Conservation (phyloP, 106 monocot genomes). For the Chionographis japonica region DNA sequence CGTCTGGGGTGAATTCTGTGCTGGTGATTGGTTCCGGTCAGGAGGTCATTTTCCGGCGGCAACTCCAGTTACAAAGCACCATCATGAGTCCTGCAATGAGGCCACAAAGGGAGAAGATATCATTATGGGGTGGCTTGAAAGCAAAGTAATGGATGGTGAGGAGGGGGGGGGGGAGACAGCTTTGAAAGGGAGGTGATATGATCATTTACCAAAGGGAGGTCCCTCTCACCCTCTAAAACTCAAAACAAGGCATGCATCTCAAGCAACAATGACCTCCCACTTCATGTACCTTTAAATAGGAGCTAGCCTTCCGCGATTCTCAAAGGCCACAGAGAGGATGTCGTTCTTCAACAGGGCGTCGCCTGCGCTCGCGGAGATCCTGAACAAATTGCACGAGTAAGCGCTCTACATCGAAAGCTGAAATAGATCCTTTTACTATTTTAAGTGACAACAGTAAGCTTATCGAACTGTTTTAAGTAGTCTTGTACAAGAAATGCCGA, state of each 20-base stretch:
- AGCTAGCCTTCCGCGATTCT: neutral
- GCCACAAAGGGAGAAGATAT: slow-evolving; percentile 5
- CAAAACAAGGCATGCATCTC: neutral
- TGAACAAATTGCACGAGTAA: slow-evolving; percentile 37
- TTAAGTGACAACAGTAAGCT: no score
- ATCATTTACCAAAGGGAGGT: slow-evolving; percentile 1
- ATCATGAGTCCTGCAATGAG: no score
- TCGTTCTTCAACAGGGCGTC: slow-evolving; percentile 38
- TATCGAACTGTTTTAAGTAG: no score
- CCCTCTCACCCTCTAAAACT: neutral
- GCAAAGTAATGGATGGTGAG: slow-evolving; percentile 18
- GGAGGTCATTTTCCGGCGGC: no score
- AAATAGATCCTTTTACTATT: no score
- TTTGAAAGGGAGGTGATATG: slow-evolving; percentile 20
- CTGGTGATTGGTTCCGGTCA: no score
- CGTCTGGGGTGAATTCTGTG: no score
- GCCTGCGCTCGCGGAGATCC: slow-evolving; percentile 43
- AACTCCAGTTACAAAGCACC: no score
- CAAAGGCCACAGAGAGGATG: slow-evolving; percentile 10
- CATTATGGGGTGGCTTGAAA: slow-evolving; percentile 44
- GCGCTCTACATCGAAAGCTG: neutral
- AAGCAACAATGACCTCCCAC: slow-evolving; percentile 23
- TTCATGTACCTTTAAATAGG: slow-evolving; percentile 6
- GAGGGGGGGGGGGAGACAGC: slow-evolving; percentile 1
- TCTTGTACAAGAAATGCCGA: no score